These are phyloP conservation scores for Ogataea chonburiensis DNA, from an alignment of 805 yeast species.

Conservation along the genomic window DNA sequence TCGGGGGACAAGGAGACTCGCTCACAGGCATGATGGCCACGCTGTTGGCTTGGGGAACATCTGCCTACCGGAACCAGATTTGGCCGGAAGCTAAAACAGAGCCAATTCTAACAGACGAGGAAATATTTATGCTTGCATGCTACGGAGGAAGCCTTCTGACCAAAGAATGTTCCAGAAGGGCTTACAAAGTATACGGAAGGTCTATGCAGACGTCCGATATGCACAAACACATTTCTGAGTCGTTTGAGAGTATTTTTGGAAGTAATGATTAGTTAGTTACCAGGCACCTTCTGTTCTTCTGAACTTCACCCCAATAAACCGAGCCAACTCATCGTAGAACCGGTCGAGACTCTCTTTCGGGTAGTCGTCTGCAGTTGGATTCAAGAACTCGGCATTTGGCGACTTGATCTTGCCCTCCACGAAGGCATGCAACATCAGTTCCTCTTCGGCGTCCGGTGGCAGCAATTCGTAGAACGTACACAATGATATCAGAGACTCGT, in stretches of 20 bases:
- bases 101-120: conserved; percentile 31
- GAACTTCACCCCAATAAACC: conserved; percentile 61
- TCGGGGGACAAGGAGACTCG: conserved; percentile 97
- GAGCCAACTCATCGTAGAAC: conserved; percentile 61
- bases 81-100: conserved; percentile 51
- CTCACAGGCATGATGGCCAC: conserved; percentile 84
- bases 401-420: conserved; percentile 49
- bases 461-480: conserved; percentile 75
- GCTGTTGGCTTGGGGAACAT: conserved; percentile 73
- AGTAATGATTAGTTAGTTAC: conserved; percentile 34
- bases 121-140: conserved; percentile 50
- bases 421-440: conserved; percentile 49
- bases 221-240: conserved; percentile 62
- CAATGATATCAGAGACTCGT: conserved; percentile 49
- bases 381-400: conserved; percentile 35
- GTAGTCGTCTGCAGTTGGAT: conserved; percentile 33
- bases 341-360: conserved; percentile 50
- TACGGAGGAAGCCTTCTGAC: conserved; percentile 72
- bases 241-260: conserved; percentile 27
- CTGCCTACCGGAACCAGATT: conserved; percentile 52
- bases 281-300: conserved; percentile 51
- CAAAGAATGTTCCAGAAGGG: conserved; percentile 60
- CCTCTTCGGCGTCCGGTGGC: conserved; percentile 60
- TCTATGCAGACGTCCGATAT: conserved; percentile 85
- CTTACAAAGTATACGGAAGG: conserved; percentile 65